Evolutionary conservation across 495 filamentous ascomycete species (phyloP).

Genomic region (Hypoxylon subgilvum): DNA sequence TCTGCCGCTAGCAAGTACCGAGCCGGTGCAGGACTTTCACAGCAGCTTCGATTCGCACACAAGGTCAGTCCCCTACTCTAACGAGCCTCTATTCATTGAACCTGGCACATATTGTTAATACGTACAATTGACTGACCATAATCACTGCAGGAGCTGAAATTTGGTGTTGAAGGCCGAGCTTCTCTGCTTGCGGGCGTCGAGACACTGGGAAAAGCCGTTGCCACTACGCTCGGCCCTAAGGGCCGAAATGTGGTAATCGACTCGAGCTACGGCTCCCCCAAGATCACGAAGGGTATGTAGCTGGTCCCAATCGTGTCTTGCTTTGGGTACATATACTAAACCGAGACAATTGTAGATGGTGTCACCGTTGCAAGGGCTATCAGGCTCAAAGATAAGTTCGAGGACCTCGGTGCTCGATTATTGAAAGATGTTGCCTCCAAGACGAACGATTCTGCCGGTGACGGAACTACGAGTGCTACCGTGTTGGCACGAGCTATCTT

Average conservation of each 20-base stretch:
- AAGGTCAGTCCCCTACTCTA: conserved; percentile 68
- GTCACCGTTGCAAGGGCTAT: conserved; percentile 93
- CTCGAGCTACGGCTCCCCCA: conserved; percentile 95
- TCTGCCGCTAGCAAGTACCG: conserved; percentile 63
- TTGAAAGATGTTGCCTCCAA: conserved; percentile 98
- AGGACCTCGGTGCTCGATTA: conserved; percentile 96
- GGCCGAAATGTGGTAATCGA: conserved; percentile 98
- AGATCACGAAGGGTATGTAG: conserved; percentile 94
- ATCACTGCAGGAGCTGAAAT: conserved; percentile 83
- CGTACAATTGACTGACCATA: conserved; percentile 26
- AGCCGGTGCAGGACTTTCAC: conserved; percentile 60
- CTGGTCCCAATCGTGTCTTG: not conserved
- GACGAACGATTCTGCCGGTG: conserved; percentile 98
- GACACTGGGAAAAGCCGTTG: conserved; percentile 93
- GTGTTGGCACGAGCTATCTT: conserved; percentile 98
- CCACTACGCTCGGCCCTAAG: conserved; percentile 96
- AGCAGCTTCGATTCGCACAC: conserved; percentile 91
- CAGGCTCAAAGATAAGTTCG: conserved; percentile 96
- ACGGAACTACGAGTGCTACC: conserved; percentile 96
- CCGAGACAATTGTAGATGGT: conserved; percentile 67
- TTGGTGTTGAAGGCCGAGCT: conserved; percentile 92
- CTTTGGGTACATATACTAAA: conserved; percentile 22
- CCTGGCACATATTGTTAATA: conserved; percentile 19
- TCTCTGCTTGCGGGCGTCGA: conserved; percentile 92
- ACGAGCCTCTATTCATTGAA: not conserved